Base-by-base conservation (phyloP, 1,139 yeast species). In the Saccharomyces hybrid region DNA sequence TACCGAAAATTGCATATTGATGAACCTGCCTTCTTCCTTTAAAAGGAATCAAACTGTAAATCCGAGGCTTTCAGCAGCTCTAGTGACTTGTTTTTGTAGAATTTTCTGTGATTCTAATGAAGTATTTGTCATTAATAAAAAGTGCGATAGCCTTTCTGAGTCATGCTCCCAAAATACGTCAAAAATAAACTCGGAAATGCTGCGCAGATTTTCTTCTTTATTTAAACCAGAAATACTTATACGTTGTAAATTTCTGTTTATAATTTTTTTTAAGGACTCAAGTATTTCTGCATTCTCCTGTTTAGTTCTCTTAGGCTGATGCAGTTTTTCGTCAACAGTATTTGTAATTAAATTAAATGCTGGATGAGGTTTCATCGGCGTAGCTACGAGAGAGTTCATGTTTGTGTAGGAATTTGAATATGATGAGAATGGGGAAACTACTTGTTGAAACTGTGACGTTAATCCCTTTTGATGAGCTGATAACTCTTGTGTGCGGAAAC, bases 41-140 rank as follows among this genome's bases (percentile, higher is more conserved):
- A 38, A 38, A n/a, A 14, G 7, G 14, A 3, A 9, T 23, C 7
- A 46, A 27, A 46, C 9, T 25, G 31, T 28, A 67, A 66, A 2
- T 73, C 73, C 47, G 69, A 62, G 41, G 65, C 58, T 44, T 63
- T 65, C n/a, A 70, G 61, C 1, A 19, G 73, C 66, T 28, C 66
- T 69, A 26, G 59, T 59, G 50, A 71, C 64, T 46, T 66, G 65
- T 4, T 54, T 55, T 46, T 63, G 65, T 38, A 71, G 58, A 8
- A 54, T 50, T 13, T 61, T 54, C 44, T 64, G 66, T 8, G 61
- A 55, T 9, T 55, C 56, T 11, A 62, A 57, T 50, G 65, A 64
- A 14, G 59, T 55, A 34, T 60, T 63, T 47, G 64, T 54, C 14
- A 58, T 51, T 7, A 58, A 57, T 52, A 71, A 51, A 50, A 62